phyloP scores from a whole-genome alignment of 2,329 filamentous ascomycete genomes.

The Colletotrichum acutatum region DNA sequence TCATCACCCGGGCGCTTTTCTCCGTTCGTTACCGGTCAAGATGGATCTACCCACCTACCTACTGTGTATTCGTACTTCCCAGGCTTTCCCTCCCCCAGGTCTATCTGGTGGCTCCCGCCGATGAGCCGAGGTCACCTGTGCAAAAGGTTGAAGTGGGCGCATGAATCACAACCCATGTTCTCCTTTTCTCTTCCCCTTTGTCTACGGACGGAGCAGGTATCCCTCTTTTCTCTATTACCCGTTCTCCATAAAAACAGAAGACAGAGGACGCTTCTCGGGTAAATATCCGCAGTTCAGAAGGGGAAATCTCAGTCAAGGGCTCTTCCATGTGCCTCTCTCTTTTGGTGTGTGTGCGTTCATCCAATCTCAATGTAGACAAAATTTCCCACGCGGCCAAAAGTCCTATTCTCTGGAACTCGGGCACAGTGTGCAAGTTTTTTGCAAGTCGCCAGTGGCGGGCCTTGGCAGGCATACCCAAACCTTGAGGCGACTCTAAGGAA shows the following conservation, averaged over 20 bases:
- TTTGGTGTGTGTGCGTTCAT: neutral
- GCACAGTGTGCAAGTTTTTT: conserved; percentile 11
- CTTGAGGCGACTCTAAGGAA: neutral
- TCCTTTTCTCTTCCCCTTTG: neutral
- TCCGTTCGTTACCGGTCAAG: neutral
- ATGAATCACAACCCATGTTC: conserved; percentile 24
- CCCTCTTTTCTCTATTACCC: neutral
- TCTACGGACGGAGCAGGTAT: neutral
- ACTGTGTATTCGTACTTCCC: no score
- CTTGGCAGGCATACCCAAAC: conserved; percentile 3
- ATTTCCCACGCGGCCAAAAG: neutral
- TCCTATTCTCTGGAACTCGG: neutral
- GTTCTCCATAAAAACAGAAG: neutral
- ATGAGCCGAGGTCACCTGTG: conserved; percentile 14
- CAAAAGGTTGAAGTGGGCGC: neutral
- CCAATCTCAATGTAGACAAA: conserved; percentile 6
- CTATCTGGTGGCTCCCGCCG: neutral
- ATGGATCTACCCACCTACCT: neutral
- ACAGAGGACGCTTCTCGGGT: neutral
- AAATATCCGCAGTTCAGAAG: no score
- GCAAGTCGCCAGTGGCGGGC: neutral
- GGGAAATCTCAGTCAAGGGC: neutral
- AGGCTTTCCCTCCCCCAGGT: no score
- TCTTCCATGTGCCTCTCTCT: neutral
- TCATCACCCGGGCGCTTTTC: neutral